Evolutionary conservation across 2,329 filamentous ascomycete genomes (phyloP), one percentile per base, ranked within the genome.

Genomic region (Pestalotiopsis fici): DNA sequence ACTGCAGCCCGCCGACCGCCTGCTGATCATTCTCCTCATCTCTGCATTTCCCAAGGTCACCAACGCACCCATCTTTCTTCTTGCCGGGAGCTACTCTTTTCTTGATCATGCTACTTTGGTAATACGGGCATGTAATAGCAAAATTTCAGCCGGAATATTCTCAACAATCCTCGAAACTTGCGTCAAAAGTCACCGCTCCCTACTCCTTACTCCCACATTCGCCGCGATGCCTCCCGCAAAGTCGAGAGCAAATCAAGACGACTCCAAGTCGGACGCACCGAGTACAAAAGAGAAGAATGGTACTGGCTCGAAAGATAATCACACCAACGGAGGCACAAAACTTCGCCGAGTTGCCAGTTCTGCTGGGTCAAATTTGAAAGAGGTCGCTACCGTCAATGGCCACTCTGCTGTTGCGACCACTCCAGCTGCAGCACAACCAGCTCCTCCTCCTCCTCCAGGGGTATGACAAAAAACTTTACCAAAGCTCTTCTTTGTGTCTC

Each of bases 331-430:
- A 68, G 43, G 62, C 35, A 50, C 35, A 21, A 89, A 89, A 76
- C 82, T 87, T 78, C 86, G 86, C 65, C 83, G 87, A 47, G 83
- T 83, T 18, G 86, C 83, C 66, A 88, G 85, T 76, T 85, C 85
- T 66, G 82, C 82, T 13, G 85, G 83, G 55, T 81, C 83, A 21
- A 83, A 84, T 50, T 75, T 82, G 64, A 82, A 81, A 73, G 84
- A 87, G 60, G 79, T 78, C 59, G 78, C 78, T 59, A 63, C 72
- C 37, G 69, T 71, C 69, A 83, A 78, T 69, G 82, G 70, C 68
- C 57, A 66, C 56, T 71, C 69, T 56, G 67, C 69, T 39, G 69
- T 65, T 35, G 69, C 70, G 23, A 59, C 66, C 13, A 65, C 70
- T 59, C 43, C 66, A 47, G 31, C 72, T 57, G 67, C 65, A 62